Base-by-base conservation (phyloP, 2,329 filamentous ascomycete species). In the Colletotrichum karsti region DNA sequence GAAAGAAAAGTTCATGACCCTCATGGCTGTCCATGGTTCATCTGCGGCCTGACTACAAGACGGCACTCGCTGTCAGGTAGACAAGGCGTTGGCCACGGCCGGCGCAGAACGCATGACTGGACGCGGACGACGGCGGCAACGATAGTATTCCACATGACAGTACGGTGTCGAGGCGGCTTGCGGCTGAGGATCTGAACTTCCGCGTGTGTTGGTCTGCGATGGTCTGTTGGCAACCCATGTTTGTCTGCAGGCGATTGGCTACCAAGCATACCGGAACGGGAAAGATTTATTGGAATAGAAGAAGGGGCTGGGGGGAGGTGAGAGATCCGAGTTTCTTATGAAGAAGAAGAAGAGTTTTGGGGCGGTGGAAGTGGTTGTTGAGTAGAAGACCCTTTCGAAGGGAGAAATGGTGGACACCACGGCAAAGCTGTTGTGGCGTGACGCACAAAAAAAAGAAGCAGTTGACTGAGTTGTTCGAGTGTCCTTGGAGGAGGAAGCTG, bases 341-440 rank as follows among this genome's bases (percentile, higher is more conserved):
- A 69, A 63, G 59, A 67, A 67, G 57, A 61, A 56, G 63, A n/a
- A 68, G 58, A 69, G 58, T 69, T 68, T 70, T 69, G 68, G 64
- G 68, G 67, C 66, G 53, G 69, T 69, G 69, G 66, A 70, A 69
- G 69, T 70, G 69, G 69, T 69, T 66, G 66, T 67, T 66, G 69
- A 69, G 67, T 69, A 63, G 69, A 66, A 67, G 57, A 61, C 66
- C 67, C 57, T 60, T 50, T 63, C 35, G 67, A 67, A 67, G 69
- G 62, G 62, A 57, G 48, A 58, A 58, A 61, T 59, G 67, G 67
- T 66, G 61, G 62, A 66, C 61, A 60, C 61, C 46, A 46, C 55
- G 67, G 67, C 69, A 66, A 62, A 69, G 66, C 53, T 69, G 62
- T 67, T 64, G 67, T 60, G 69, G 67, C 57, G 67, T 67, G 67